phyloP scores from a whole-genome alignment of 2,329 filamentous ascomycete genomes.

The Amesomyces nigricolor region DNA sequence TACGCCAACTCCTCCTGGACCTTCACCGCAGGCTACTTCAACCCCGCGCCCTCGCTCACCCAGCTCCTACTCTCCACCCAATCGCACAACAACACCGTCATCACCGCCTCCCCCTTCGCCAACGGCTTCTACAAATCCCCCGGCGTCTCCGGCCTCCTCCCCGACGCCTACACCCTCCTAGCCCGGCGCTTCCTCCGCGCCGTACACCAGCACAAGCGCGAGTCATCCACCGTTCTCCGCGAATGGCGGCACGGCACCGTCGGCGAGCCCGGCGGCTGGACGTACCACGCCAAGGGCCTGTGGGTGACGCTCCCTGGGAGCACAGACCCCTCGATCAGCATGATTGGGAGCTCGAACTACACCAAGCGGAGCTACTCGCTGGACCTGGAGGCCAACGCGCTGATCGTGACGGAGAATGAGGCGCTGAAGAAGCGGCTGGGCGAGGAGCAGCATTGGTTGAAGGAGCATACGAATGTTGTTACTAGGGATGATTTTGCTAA shows the following conservation, averaged over 20 bases:
- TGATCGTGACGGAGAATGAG: constrained; percentile 76
- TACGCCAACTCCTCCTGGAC: constrained; percentile 77
- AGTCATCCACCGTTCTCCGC: constrained; percentile 62
- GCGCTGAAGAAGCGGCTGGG: constrained; percentile 66
- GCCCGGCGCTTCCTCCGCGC: constrained; percentile 71
- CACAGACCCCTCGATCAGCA: constrained; percentile 64
- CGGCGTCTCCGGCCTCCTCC: constrained; percentile 84
- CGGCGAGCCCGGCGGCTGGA: constrained; percentile 80
- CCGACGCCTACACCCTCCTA: constrained; percentile 86
- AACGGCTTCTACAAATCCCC: constrained; percentile 92
- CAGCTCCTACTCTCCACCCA: constrained; percentile 70
- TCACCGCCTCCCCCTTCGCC: constrained; percentile 87
- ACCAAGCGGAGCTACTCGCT: constrained; percentile 89
- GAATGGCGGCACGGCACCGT: constrained; percentile 86
- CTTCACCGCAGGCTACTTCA: constrained; percentile 98
- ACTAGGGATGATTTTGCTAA: constrained; percentile 73
- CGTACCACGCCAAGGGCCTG: constrained; percentile 94
- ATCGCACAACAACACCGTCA: constrained; percentile 67
- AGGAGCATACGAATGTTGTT: constrained; percentile 64
- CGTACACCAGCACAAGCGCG: constrained; percentile 41
- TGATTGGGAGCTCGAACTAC: constrained; percentile 92
- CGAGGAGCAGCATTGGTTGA: constrained; percentile 74
- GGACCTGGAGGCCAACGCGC: constrained; percentile 82
- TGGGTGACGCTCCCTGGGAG: constrained; percentile 74
- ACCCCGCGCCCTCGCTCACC: constrained; percentile 81